Base-by-base conservation (phyloP, 2,329 filamentous ascomycete genomes). In the Lachnum nothofagi region DNA sequence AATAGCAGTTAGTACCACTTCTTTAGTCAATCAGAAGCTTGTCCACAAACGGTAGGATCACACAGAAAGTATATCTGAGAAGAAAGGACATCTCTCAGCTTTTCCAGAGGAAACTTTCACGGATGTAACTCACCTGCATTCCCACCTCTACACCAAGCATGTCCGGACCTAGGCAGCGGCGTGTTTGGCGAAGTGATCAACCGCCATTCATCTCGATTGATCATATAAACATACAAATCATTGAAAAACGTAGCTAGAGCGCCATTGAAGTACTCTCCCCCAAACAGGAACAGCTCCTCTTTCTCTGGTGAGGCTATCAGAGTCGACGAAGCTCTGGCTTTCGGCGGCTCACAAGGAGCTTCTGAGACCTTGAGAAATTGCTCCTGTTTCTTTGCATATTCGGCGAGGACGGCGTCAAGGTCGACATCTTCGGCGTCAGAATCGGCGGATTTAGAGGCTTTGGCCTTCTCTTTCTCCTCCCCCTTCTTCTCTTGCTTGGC, bases 181-280 rank as follows among this genome's bases (percentile, higher is more conserved):
- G 86, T 86, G 67, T 98, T 98, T 3, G 91, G 91, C 54, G 84
- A 90, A 1, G 88, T 95, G 44, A 97, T 84, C 59, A 85, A 82
- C 55, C 88, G 85, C 93, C 93, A 98, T 67, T 93, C 85, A 68
- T 94, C 88, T 55, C 83, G 81, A 69, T 87, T 86, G 67, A 90
- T 85, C 68, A 93, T 78, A 69, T 85, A 85, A 57, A 85, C 72
- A 69, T 82, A 75, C 61, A 85, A 68, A 63, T 84, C 80, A 63
- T 83, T 83, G 68, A 77, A 84, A 66, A 84, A 84, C 42, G 78
- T 80, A 3, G 91, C 93, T 48, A 93, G 72, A 2, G 87, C 86
- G 4, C 93, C 93, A 69, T 97, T 95, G 71, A 89, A 97, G 65
- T 91, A 94, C 72, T 98, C 93, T 57, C 93, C 93, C 14, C 91